These are phyloP conservation scores for Erodium maritimum DNA, from an alignment of 345 rosid genomes.

Conservation along the genomic window DNA sequence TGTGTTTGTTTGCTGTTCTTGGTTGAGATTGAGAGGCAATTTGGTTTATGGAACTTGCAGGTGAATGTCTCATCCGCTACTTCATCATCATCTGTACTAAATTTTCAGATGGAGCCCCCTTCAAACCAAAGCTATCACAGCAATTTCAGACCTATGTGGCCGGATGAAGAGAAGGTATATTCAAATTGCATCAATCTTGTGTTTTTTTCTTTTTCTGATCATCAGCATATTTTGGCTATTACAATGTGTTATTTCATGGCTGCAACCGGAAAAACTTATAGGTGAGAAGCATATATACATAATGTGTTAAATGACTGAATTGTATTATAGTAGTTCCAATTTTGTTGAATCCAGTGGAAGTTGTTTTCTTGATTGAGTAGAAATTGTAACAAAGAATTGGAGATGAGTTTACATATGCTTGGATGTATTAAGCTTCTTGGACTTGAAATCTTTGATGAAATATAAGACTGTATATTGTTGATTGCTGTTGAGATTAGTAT, in stretches of 20 bases:
- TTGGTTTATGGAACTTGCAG: constrained; percentile 18
- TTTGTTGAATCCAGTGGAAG: too few relatives aligned
- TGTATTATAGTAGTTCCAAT: too few relatives aligned
- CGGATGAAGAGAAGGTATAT: constrained; percentile 37
- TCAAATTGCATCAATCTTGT: neutral
- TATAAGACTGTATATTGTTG: constrained; percentile 2
- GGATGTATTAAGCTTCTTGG: too few relatives aligned
- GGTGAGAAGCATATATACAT: neutral
- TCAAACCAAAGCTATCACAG: constrained; percentile 50
- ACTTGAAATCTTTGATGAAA: neutral
- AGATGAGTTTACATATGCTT: too few relatives aligned
- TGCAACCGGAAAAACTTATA: neutral
- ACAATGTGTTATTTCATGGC: neutral
- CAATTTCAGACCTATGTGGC: constrained; percentile 20
- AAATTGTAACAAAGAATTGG: too few relatives aligned
- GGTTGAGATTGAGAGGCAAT: too few relatives aligned
- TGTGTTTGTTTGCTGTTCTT: neutral
- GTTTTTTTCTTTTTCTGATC: neutral
- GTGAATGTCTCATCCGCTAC: constrained; percentile 32
- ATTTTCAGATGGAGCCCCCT: constrained; percentile 60
- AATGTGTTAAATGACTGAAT: too few relatives aligned
- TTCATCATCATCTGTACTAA: constrained; percentile 21
- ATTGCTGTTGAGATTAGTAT: constrained; percentile 14
- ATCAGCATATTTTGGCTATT: too few relatives aligned
- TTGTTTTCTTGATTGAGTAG: too few relatives aligned